Conservation (phyloP, 2,329 filamentous ascomycete species). For the Cladosporium sp. region DNA sequence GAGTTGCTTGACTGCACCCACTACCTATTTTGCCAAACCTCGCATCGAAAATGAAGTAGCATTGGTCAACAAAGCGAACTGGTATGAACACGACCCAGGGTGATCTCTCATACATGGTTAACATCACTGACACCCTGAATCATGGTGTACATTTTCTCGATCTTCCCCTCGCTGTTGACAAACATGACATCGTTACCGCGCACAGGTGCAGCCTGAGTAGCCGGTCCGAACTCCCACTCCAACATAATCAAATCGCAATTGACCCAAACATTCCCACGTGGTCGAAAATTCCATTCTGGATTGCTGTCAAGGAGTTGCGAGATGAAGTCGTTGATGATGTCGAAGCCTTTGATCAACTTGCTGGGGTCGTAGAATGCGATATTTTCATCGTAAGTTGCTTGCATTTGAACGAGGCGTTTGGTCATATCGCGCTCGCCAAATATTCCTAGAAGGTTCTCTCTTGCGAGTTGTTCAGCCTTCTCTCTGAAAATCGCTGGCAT, state of each 20-base stretch:
- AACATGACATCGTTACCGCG: constrained; percentile 5
- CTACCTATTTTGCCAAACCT: too few relatives aligned
- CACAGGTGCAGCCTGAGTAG: neutral
- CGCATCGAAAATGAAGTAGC: too few relatives aligned
- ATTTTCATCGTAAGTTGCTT: neutral
- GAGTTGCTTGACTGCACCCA: too few relatives aligned
- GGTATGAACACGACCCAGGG: too few relatives aligned
- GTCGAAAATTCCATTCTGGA: neutral
- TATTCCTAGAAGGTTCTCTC: neutral
- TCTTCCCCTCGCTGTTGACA: neutral
- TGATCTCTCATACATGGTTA: neutral
- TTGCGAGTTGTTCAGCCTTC: neutral
- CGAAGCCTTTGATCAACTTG: neutral
- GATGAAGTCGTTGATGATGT: neutral
- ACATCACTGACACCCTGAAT: neutral
- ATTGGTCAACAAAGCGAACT: too few relatives aligned
- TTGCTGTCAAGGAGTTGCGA: neutral
- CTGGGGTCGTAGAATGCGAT: neutral
- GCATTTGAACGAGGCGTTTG: constrained; percentile 1
- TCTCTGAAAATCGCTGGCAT: neutral
- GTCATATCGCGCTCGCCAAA: neutral
- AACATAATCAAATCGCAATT: neutral
- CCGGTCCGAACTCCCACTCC: constrained; percentile 4
- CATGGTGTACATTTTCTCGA: constrained; percentile 9
- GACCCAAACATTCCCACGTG: neutral